Evolutionary conservation across 2,329 filamentous ascomycete species (phyloP), one percentile per base, ranked within the genome.

Genomic region (Bertia moriformis): DNA sequence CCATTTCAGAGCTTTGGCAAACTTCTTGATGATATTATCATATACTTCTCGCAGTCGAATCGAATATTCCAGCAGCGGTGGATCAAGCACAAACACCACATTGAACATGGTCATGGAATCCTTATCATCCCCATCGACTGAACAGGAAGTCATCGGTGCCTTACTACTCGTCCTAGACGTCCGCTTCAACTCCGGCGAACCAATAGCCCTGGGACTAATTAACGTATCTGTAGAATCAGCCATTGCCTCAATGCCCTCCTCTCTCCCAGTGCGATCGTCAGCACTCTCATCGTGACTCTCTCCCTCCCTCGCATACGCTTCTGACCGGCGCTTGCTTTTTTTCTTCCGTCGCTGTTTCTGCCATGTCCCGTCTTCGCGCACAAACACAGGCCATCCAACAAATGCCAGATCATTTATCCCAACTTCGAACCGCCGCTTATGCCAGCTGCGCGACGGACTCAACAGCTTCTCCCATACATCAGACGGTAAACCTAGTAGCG

Each of bases 51-150:
- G 67, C 37, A 74, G 61, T 14, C 72, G 64, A 24, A 66, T 53
- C 14, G 73, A 69, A 48, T 76, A 70, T 43, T 78, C 70, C 19
- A 76, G 50, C 4, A 68, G 58, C 12, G 71, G 68, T 14, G 73
- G 72, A 46, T 75, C 71, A 48, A 79, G 57, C n/a, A 78, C 75
- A 51, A 81, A 81, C 4, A 81, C 73, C 20, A 81, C 66, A 49
- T 82, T 76, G 52, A 82, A 82, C 76, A 81, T 80, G 27, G 66
- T 70, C 67, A 81, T 70, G 19, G 22, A 19, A 17, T 47, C 43
- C 30, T 46, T 46, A 18, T 43, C 42, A 20, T 48, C 42, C 41
- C 43, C 43, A 44, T 53, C 52, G 19, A 48, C 49, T n/a, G n/a
- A n/a, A 36, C 48, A 29, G 10, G 24, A 29, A 10, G 24, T 10